Percentiles rank a stretch among this genome's conserved stretches.
These are phyloP conservation scores for Isatis tinctoria DNA, from an alignment of 345 rosid species.

Conservation along the genomic window DNA sequence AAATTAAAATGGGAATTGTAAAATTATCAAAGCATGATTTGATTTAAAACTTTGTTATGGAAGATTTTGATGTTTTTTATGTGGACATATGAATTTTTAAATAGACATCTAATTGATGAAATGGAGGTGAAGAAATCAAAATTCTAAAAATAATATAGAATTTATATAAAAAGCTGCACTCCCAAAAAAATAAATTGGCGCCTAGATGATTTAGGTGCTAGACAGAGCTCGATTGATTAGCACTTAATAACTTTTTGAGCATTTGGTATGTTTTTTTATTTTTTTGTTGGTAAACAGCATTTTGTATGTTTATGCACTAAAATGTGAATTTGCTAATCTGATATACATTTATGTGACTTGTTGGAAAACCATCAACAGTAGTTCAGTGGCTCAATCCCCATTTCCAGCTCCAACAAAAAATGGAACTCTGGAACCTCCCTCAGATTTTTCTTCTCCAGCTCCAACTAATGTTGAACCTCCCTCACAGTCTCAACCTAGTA, in stretches of 20 bases:
- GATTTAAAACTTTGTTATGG: too few relatives aligned
- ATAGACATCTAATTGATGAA: too few relatives aligned
- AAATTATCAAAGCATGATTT: too few relatives aligned
- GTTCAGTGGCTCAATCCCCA: background rate
- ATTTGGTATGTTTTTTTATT: background rate
- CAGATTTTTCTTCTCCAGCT: background rate
- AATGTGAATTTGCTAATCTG: background rate
- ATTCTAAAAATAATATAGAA: too few relatives aligned
- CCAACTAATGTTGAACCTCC: background rate
- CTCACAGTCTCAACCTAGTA: background rate
- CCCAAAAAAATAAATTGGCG: too few relatives aligned
- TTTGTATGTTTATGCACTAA: background rate
- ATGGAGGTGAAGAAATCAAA: too few relatives aligned
- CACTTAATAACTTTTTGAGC: background rate
- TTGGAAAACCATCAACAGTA: background rate
- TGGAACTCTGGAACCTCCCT: background rate
- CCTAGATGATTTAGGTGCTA: too few relatives aligned
- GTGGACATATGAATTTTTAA: too few relatives aligned
- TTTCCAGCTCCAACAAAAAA: background rate
- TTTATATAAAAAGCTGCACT: too few relatives aligned
- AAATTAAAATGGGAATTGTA: too few relatives aligned
- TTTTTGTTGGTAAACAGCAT: too few relatives aligned
- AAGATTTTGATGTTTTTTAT: too few relatives aligned
- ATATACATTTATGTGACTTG: background rate
- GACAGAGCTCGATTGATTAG: background rate